Evolutionary conservation across 345 rosid species (phyloP).

Genomic region (Clarkia xantiana): DNA sequence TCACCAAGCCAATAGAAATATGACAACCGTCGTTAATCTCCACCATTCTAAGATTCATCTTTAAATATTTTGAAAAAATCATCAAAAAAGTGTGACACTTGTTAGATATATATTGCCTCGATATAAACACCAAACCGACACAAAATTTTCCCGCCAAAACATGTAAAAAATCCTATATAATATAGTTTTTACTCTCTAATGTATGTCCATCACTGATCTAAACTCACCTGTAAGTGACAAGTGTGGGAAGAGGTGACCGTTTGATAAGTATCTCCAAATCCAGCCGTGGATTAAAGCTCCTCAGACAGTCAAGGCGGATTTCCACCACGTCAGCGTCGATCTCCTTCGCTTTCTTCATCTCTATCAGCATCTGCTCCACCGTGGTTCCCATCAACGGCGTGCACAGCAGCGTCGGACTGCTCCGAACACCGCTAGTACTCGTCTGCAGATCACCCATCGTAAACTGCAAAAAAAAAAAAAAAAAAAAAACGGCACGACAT

Average conservation of each 20-base stretch:
- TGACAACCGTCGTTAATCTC: too few relatives aligned
- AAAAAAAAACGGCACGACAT: neutral
- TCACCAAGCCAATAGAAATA: too few relatives aligned
- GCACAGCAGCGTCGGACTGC: constrained; percentile 33
- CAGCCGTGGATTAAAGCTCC: constrained; percentile 18
- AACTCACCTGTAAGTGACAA: constrained; percentile 28
- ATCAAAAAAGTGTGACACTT: too few relatives aligned
- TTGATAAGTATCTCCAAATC: constrained; percentile 25
- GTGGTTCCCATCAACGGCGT: constrained; percentile 31
- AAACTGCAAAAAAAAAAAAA: constrained; percentile 3
- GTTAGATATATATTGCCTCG: too few relatives aligned
- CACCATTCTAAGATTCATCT: too few relatives aligned
- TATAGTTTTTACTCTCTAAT: too few relatives aligned
- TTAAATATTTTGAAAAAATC: too few relatives aligned
- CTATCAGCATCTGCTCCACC: constrained; percentile 25
- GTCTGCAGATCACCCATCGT: constrained; percentile 14
- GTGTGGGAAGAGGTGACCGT: constrained; percentile 31
- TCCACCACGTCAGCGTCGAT: constrained; percentile 26
- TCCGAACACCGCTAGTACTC: constrained; percentile 10
- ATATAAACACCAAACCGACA: too few relatives aligned
- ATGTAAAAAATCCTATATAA: too few relatives aligned
- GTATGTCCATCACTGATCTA: too few relatives aligned
- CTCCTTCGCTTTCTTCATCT: constrained; percentile 29
- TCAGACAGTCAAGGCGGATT: constrained; percentile 27
- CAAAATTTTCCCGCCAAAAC: too few relatives aligned